Evolutionary conservation across 805 yeast genomes (phyloP).

Genomic region (Kuraishia borneana): DNA sequence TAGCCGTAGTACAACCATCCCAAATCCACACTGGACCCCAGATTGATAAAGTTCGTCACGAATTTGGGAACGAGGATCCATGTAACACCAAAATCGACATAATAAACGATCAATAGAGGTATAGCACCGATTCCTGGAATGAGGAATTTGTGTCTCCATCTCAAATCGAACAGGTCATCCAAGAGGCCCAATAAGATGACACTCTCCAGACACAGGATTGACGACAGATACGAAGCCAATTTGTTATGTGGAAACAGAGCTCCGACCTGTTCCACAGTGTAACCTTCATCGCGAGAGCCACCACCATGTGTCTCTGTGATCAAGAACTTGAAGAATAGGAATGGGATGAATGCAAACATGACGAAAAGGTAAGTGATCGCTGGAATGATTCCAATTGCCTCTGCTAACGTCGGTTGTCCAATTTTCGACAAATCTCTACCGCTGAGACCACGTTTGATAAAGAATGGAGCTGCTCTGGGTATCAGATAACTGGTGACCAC

Average conservation of each 20-base stretch:
- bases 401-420: conserved; percentile 73
- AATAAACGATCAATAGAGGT: conserved; percentile 84
- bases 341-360: conserved; percentile 81
- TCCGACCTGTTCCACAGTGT: conserved; percentile 1
- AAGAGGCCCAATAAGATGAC: conserved; percentile 81
- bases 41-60: conserved; percentile 27
- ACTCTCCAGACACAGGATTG: conserved; percentile 71
- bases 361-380: conserved; percentile 72
- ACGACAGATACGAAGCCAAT: conserved; percentile 78
- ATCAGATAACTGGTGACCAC: conserved; percentile 46
- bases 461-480: conserved; percentile 57
- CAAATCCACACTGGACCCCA: conserved; percentile 52
- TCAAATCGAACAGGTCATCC: conserved; percentile 89
- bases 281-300: conserved; percentile 37
- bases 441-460: conserved; percentile 67
- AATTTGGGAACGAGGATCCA: conserved; percentile 73
- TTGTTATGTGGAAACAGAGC: conserved; percentile 65
- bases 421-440: conserved; percentile 78
- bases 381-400: conserved; percentile 84
- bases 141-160: conserved; percentile 97
- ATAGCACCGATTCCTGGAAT: conserved; percentile 90
- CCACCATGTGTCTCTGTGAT: conserved; percentile 39
- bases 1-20: conserved; percentile 75
- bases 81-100: conserved; percentile 89
- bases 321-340: conserved; percentile 67